Conservation (phyloP, 2,329 filamentous ascomycete genomes). For the Botryotinia calthae region DNA sequence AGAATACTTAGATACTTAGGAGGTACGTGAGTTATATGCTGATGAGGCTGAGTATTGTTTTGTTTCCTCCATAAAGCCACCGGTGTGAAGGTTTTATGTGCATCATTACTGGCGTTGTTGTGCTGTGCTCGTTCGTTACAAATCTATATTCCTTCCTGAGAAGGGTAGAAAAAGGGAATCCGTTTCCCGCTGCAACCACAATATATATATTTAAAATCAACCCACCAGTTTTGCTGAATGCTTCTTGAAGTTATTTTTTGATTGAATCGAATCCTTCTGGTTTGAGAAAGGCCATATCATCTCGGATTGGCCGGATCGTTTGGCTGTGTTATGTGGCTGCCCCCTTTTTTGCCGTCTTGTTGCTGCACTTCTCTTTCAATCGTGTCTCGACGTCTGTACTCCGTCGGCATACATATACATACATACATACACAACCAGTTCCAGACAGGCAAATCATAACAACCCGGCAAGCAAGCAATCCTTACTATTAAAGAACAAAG, state of each 20-base stretch:
- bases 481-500: slow-evolving; percentile 3
- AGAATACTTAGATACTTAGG: neutral
- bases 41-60: slow-evolving; percentile 15
- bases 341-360: neutral
- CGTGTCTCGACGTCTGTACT: neutral
- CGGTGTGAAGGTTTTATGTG: neutral
- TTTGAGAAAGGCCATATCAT: neutral
- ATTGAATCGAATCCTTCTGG: neutral
- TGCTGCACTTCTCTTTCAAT: neutral
- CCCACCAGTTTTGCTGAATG: neutral
- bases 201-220: neutral
- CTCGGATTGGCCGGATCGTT: slow-evolving; percentile 4
- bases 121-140: neutral
- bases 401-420: neutral
- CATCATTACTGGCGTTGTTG: neutral
- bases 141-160: neutral
- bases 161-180: neutral
- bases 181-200: neutral
- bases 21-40: neutral
- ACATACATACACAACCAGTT: neutral
- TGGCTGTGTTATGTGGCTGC: slow-evolving; percentile 12
- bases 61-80: slow-evolving; percentile 2
- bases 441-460: neutral
- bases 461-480: neutral
- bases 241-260: neutral